Percentiles rank a stretch among this genome's conserved stretches.
Evolutionary conservation across 2,329 filamentous ascomycete genomes (phyloP).

Genomic region (Colletotrichum sp.): DNA sequence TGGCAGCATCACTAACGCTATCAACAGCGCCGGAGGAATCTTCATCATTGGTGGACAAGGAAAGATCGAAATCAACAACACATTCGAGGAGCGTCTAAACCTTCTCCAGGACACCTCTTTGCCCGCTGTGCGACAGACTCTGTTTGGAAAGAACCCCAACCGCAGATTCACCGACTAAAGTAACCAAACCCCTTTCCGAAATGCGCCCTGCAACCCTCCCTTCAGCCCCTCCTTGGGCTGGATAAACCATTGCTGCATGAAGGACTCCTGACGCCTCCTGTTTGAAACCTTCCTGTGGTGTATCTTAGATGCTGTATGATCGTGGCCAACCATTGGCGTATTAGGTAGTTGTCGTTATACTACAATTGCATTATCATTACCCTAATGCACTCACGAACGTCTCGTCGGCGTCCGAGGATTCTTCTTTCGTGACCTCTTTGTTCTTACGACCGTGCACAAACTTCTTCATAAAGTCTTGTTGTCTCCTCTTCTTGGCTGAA

Average conservation of each 20-base stretch:
- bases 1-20: not conserved
- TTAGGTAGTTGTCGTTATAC: slow-evolving; percentile 21
- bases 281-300: slow-evolving; percentile 22
- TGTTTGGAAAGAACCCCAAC: slow-evolving; percentile 96
- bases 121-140: slow-evolving; percentile 80
- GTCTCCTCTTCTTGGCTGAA: slow-evolving; percentile 39
- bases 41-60: slow-evolving; percentile 80
- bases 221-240: not conserved
- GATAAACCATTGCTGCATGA: slow-evolving; percentile 8
- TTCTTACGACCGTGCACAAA: slow-evolving; percentile 41
- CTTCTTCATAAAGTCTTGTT: slow-evolving; percentile 51
- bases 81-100: slow-evolving; percentile 87
- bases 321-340: slow-evolving; percentile 21
- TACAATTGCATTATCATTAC: slow-evolving; percentile 14
- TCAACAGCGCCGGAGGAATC: slow-evolving; percentile 83
- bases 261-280: slow-evolving; percentile 13
- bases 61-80: slow-evolving; percentile 99
- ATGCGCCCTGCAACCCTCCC: not conserved
- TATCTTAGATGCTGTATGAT: slow-evolving; percentile 26
- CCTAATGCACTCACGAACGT: slow-evolving; percentile 16
- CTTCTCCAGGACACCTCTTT: slow-evolving; percentile 86
- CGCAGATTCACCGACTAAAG: slow-evolving; percentile 90
- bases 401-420: slow-evolving; percentile 11
- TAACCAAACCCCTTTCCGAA: not conserved
- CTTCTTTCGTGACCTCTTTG: not conserved